These are phyloP conservation scores for Knoxdaviesia capensis DNA, from an alignment of 2,329 filamentous ascomycete species.

Conservation along the genomic window DNA sequence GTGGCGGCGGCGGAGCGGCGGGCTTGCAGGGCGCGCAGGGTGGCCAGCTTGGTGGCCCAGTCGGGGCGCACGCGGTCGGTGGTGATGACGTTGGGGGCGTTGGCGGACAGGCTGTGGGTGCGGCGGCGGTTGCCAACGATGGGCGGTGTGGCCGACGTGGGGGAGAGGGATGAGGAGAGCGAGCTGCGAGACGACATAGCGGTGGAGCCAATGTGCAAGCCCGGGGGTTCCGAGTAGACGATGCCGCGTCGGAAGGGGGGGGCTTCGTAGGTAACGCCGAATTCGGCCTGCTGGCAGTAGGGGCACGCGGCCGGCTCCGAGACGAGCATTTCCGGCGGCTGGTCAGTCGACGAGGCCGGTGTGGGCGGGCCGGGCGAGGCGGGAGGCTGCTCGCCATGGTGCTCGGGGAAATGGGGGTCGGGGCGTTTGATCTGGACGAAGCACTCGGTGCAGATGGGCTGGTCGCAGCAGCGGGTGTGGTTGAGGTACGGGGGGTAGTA, in stretches of 20 bases:
- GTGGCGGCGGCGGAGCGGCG: slow-evolving; percentile 82
- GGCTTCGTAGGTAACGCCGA: slow-evolving; percentile 85
- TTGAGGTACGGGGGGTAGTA: slow-evolving; percentile 93
- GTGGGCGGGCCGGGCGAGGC: slow-evolving; percentile 7
- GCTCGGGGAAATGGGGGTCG: slow-evolving; percentile 76
- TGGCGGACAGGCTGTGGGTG: slow-evolving; percentile 53
- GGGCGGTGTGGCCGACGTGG: slow-evolving; percentile 15
- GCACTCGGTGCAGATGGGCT: slow-evolving; percentile 92
- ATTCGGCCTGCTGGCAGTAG: slow-evolving; percentile 87
- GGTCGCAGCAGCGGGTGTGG: slow-evolving; percentile 84
- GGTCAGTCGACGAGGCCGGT: background rate
- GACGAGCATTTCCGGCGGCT: slow-evolving; percentile 46
- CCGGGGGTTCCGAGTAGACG: slow-evolving; percentile 33
- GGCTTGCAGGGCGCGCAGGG: slow-evolving; percentile 68
- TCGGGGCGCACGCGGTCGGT: slow-evolving; percentile 86
- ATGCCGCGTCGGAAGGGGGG: slow-evolving; percentile 78
- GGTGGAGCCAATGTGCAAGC: slow-evolving; percentile 29
- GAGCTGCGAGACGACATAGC: slow-evolving; percentile 81
- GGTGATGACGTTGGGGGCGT: slow-evolving; percentile 68
- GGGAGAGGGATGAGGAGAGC: slow-evolving; percentile 37
- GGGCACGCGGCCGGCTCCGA: slow-evolving; percentile 86
- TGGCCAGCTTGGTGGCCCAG: slow-evolving; percentile 76
- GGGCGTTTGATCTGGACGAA: slow-evolving; percentile 96
- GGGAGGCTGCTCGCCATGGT: slow-evolving; percentile 29
- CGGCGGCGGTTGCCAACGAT: slow-evolving; percentile 20